phyloP scores from a whole-genome alignment of 352 stramenopile genomes.

The Pythium plurisporium region DNA sequence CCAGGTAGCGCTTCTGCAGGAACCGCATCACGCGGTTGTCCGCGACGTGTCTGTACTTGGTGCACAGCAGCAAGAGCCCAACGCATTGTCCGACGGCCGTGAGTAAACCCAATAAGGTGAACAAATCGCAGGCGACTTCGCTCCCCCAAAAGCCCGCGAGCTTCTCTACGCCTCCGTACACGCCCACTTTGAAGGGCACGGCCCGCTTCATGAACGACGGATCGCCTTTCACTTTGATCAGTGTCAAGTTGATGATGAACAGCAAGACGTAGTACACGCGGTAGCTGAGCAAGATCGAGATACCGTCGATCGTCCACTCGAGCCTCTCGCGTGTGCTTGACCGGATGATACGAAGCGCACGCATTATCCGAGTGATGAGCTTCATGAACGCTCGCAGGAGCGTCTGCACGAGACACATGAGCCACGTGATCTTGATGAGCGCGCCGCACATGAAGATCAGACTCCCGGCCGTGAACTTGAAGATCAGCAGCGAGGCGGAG shows the following conservation, averaged over 20 bases:
- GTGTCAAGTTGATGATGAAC: constrained; percentile 33
- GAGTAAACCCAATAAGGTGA: constrained; percentile 34
- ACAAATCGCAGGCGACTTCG: constrained; percentile 49
- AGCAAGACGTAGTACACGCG: constrained; percentile 52
- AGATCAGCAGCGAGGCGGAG: constrained; percentile 45
- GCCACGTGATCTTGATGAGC: constrained; percentile 48
- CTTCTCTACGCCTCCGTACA: constrained; percentile 34
- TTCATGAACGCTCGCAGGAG: constrained; percentile 30
- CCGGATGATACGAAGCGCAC: constrained; percentile 32
- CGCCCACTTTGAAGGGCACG: constrained; percentile 22
- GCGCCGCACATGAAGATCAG: constrained; percentile 50
- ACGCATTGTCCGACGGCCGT: constrained; percentile 23
- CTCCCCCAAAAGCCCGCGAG: constrained; percentile 47
- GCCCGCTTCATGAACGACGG: constrained; percentile 46
- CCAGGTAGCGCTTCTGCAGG: constrained; percentile 43
- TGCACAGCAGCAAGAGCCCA: constrained; percentile 26
- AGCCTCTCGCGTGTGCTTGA: constrained; percentile 27
- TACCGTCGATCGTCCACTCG: constrained; percentile 45
- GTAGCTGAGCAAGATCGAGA: constrained; percentile 46
- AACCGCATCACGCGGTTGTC: constrained; percentile 44
- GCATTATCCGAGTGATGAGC: constrained; percentile 28
- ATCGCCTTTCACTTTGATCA: constrained; percentile 31
- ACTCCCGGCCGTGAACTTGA: constrained; percentile 39
- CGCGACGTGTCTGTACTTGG: constrained; percentile 32
- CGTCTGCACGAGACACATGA: constrained; percentile 51